These are phyloP conservation scores for Chytridium lagenaria DNA, from an alignment of 371 early-diverging fungal genomes.

Conservation along the genomic window DNA sequence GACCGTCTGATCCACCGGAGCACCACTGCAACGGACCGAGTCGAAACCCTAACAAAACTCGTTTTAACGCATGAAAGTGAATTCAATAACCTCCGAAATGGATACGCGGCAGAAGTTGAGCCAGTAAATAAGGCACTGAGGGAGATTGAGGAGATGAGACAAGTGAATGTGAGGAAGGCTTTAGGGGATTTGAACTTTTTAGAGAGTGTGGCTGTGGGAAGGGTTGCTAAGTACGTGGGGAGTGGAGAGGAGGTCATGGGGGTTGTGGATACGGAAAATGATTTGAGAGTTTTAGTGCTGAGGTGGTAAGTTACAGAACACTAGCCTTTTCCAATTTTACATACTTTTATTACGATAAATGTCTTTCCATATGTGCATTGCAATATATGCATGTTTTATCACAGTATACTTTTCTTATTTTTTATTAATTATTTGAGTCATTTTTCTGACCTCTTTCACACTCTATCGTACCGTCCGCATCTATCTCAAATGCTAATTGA, in stretches of 20 bases:
- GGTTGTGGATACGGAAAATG: conserved; percentile 5
- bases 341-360: too few relatives aligned
- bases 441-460: too few relatives aligned
- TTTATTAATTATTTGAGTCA: too few relatives aligned
- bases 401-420: too few relatives aligned
- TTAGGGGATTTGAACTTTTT: background rate
- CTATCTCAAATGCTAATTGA: too few relatives aligned
- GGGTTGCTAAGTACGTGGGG: background rate
- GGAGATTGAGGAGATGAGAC: conserved; percentile 2
- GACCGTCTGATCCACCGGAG: background rate
- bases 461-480: too few relatives aligned
- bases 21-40: background rate
- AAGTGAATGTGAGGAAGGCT: background rate
- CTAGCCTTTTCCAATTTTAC: too few relatives aligned
- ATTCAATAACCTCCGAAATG: background rate
- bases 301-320: background rate
- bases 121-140: background rate
- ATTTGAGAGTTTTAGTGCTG: conserved; percentile 8
- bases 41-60: background rate
- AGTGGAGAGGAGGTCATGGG: background rate
- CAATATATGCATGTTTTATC: too few relatives aligned
- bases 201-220: background rate
- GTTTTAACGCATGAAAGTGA: background rate
- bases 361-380: too few relatives aligned
- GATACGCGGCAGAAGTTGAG: background rate